A percentile compares a stretch with the other conserved stretches of the same genome.
phyloP scores from a whole-genome alignment of 2,329 filamentous ascomycete species.

The Chrysosporium queenslandicum region DNA sequence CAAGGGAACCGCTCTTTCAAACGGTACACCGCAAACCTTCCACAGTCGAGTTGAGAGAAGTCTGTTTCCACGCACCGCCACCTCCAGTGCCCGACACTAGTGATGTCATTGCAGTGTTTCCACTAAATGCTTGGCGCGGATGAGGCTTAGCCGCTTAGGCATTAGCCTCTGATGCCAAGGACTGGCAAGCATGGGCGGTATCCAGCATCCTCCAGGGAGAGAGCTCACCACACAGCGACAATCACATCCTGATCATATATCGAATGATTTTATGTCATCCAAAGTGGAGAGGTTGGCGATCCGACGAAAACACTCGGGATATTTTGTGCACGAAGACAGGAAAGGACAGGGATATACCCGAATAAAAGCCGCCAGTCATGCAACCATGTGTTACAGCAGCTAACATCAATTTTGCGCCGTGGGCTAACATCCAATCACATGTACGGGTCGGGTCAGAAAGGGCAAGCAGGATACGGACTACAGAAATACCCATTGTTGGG shows the following conservation, averaged over 20 bases:
- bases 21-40: no score
- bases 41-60: not conserved
- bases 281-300: slow-evolving; percentile 7
- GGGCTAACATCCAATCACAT: not conserved
- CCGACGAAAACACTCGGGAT: slow-evolving; percentile 11
- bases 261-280: not conserved
- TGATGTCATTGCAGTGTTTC: not conserved
- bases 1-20: no score
- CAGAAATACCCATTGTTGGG: not conserved
- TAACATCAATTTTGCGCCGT: slow-evolving; percentile 1
- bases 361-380: slow-evolving; percentile 1
- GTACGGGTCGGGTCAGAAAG: not conserved
- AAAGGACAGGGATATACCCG: slow-evolving; percentile 4
- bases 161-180: not conserved
- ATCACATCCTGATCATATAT: not conserved
- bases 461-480: not conserved
- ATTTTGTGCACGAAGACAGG: slow-evolving; percentile 2
- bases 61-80: slow-evolving; percentile 9
- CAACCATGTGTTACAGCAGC: slow-evolving; percentile 5
- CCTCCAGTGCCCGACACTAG: not conserved
- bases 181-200: not conserved
- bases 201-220: not conserved
- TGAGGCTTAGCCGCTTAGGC: not conserved
- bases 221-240: not conserved
- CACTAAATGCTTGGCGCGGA: not conserved